Base-by-base conservation (phyloP, 768 basidiomycete species). In the Clitopilus hobsonii region DNA sequence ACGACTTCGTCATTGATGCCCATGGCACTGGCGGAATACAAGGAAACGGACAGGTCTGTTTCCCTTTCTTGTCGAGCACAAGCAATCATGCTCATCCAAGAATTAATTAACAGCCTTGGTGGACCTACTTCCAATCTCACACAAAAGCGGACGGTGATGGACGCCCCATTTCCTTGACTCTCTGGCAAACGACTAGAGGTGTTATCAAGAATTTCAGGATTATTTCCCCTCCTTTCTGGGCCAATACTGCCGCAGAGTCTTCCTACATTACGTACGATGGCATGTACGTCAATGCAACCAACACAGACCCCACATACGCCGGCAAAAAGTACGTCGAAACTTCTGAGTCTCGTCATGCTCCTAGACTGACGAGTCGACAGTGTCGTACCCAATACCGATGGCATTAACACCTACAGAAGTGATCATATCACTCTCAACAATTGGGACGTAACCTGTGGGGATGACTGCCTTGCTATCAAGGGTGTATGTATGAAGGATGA, bases 391-490 rank as follows among this genome's bases (percentile, higher is more conserved):
- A 84, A 84, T 63, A 85, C 82, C 3, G 83, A 85, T 67, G 82
- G 81, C 1, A 81, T 82, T 52, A 72, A 83, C 62, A 84, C 80
- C 0, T 85, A 78, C 58, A 72, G 81, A 26, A 80, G 79, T 55
- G 72, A 80, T 56, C 61, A 68, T 4, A 64, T 85, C 28, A 65
- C 74, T 2, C 60, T 85, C 55, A 57, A 76, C 30, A 81, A 84
- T 61, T 84, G 77, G 78, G 82, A 84, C 65, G 71, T 84, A 16
- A 84, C 82, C n/a, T 80, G 76, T 53, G 82, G 83, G 16, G 84
- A 84, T 60, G 83, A 84, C 59, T 85, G 83, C 55, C 65, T 84
- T n/a, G 82, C 81, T 6, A 80, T 84, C 69, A 83, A 85, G 69
- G 82, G 82, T 6, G 81, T 83, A 60, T 24, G 79, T 65, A 32